These are phyloP conservation scores for Fusarium nelsonii DNA, from an alignment of 2,329 filamentous ascomycete species.

Conservation along the genomic window DNA sequence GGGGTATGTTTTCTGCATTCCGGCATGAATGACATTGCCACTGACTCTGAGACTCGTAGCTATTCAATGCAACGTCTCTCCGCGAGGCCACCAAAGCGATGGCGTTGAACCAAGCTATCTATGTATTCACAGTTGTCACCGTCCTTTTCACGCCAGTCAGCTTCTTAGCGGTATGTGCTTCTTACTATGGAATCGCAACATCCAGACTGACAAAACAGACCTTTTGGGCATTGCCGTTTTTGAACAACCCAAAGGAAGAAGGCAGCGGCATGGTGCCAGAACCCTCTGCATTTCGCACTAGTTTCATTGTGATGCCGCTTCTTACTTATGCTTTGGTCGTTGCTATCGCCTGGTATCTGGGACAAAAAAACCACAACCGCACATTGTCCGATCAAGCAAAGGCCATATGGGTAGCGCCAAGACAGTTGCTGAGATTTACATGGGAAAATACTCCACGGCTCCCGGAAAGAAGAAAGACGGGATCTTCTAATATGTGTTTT, in stretches of 20 bases:
- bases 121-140: neutral
- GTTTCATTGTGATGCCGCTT: neutral
- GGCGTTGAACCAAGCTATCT: neutral
- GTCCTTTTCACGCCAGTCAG: neutral
- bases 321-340: neutral
- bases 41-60: neutral
- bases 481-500: neutral
- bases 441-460: neutral
- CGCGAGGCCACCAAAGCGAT: neutral
- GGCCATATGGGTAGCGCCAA: rapidly evolving
- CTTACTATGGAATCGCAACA: rapidly evolving
- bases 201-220: rapidly evolving
- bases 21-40: too few species aligned
- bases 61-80: neutral
- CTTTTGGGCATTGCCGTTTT: neutral
- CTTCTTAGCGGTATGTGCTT: neutral
- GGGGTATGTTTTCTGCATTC: neutral
- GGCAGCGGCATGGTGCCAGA: rapidly evolving
- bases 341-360: neutral
- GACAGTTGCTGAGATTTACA: rapidly evolving
- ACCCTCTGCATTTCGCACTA: neutral
- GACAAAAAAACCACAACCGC: rapidly evolving
- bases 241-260: neutral
- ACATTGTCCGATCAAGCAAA: rapidly evolving
- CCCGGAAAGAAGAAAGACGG: neutral